These are phyloP conservation scores for Dipodascopsis tothii DNA, from an alignment of 805 yeast species.

Conservation along the genomic window DNA sequence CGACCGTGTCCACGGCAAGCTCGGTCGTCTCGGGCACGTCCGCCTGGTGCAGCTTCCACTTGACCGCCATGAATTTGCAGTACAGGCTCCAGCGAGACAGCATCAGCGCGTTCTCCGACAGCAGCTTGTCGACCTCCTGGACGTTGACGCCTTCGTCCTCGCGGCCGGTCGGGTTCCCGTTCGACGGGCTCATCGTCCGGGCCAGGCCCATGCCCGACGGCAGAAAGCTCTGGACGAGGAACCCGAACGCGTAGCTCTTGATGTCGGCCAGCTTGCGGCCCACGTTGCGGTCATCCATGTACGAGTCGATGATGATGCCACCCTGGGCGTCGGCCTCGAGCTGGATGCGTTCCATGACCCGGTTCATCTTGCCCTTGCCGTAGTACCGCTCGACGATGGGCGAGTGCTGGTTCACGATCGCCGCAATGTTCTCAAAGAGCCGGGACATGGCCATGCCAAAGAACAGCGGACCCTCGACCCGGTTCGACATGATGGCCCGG, in stretches of 20 bases:
- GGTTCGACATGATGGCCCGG: slow-evolving; percentile 35
- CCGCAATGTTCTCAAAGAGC: slow-evolving; percentile 75
- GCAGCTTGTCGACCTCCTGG: slow-evolving; percentile 57
- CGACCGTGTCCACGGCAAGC: neutral
- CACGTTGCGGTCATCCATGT: slow-evolving; percentile 63
- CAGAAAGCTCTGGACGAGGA: slow-evolving; percentile 33
- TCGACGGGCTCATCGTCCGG: slow-evolving; percentile 25
- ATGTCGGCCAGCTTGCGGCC: slow-evolving; percentile 44
- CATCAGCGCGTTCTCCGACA: slow-evolving; percentile 66
- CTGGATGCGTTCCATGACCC: slow-evolving; percentile 68
- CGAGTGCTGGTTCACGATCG: slow-evolving; percentile 79
- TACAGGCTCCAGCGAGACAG: slow-evolving; percentile 82
- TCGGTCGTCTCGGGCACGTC: neutral
- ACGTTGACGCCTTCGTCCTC: slow-evolving; percentile 38
- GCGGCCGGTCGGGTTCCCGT: slow-evolving; percentile 4
- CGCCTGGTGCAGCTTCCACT: slow-evolving; percentile 20
- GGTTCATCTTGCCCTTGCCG: slow-evolving; percentile 50
- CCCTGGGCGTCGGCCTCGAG: slow-evolving; percentile 89
- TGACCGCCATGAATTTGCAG: slow-evolving; percentile 24
- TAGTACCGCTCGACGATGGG: slow-evolving; percentile 68
- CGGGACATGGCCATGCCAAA: slow-evolving; percentile 36
- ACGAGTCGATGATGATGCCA: slow-evolving; percentile 78
- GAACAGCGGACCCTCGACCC: slow-evolving; percentile 27
- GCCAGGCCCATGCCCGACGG: slow-evolving; percentile 18
- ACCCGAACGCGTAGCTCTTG: slow-evolving; percentile 47